Base-by-base conservation (phyloP, 768 basidiomycete genomes). In the Suillus placidus region DNA sequence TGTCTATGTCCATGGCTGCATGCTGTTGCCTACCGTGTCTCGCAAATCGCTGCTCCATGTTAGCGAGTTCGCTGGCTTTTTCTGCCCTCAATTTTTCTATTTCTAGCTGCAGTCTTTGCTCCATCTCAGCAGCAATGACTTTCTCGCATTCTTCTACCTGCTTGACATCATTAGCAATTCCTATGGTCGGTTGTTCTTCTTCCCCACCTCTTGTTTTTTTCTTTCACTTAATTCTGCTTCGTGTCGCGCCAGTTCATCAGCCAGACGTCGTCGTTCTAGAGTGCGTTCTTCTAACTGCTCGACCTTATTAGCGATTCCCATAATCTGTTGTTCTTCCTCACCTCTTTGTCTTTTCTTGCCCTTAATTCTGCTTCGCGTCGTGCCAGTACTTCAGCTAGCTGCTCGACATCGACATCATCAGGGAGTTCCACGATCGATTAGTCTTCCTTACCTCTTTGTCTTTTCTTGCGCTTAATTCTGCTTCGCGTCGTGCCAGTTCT, bases 61-160 rank as follows among this genome's bases (percentile, higher is more conserved):
- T 67, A 26, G 63, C 63, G 20, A 67, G 60, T 13, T 67, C 66
- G 34, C 49, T 64, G 52, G 47, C 66, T 55, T 67, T 67, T 34
- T 64, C 58, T 6, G 52, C 66, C 66, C 63, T 42, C 63, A 65
- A 37, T 47, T 57, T 58, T 26, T 40, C 35, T 18, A 65, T 47
- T 38, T 60, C 56, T 57, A 60, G 34, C 38, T 51, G 56, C 51
- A 51, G 35, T 6, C 32, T 45, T 49, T 23, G 18, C 47, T 62
- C 61, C n/a, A 62, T 47, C 20, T 62, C 26, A 34, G 61, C 37
- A 30, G n/a, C n/a, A 42, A 42, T 42, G 42, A 16, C 42, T 42
- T 16, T 42, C 42, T 42, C 16, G 42, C 42, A 14, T 42, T 42
- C 42, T 42, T 42, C 42, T 42, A 42, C 4, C 42, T 42, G 42